phyloP scores from a whole-genome alignment of 78 protist species.

The Dictyostelium purpureum region DNA sequence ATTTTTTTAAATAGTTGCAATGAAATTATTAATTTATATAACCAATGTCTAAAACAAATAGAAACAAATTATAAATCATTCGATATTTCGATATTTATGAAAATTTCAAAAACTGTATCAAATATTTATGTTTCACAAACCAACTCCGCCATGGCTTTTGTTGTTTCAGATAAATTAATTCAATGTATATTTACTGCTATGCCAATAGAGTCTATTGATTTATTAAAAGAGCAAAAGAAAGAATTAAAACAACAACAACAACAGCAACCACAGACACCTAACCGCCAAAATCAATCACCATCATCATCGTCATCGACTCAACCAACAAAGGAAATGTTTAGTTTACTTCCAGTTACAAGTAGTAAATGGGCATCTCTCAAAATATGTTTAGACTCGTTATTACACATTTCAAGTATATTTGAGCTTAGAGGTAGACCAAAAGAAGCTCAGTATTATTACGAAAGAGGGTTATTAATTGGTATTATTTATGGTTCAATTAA shows the following conservation, averaged over 20 bases:
- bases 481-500: slow-evolving; percentile 59
- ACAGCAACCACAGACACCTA: background rate
- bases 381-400: slow-evolving; percentile 33
- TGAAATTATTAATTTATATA: slow-evolving; percentile 25
- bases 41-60: background rate
- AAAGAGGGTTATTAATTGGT: slow-evolving; percentile 62
- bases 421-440: slow-evolving; percentile 74
- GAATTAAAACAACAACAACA: background rate
- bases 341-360: background rate
- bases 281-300: slow-evolving; percentile 3
- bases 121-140: slow-evolving; percentile 11
- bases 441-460: slow-evolving; percentile 67
- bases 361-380: slow-evolving; percentile 56
- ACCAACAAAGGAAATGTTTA: background rate
- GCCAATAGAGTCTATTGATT: slow-evolving; percentile 44
- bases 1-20: background rate
- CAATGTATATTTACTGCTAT: slow-evolving; percentile 21
- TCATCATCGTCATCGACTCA: background rate
- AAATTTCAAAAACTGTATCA: slow-evolving; percentile 18
- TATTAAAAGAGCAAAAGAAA: slow-evolving; percentile 1
- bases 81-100: slow-evolving; percentile 18
- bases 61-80: background rate
- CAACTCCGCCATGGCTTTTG: slow-evolving; percentile 50
- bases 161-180: slow-evolving; percentile 22
- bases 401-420: slow-evolving; percentile 46